phyloP scores from a whole-genome alignment of 495 filamentous ascomycete species.

The Evernia prunastri region DNA sequence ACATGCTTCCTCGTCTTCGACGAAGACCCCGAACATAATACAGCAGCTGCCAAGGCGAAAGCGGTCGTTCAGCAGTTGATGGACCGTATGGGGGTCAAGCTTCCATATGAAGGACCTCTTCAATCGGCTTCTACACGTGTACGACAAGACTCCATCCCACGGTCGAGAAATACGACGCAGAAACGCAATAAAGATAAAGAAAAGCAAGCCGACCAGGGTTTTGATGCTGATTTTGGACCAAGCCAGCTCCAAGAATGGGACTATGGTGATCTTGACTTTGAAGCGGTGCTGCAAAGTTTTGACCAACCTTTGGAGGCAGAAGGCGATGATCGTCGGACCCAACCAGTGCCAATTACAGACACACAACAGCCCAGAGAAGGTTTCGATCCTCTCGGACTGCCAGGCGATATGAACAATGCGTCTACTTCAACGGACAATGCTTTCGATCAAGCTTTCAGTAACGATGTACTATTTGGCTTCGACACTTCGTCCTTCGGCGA shows the following conservation, averaged over 20 bases:
- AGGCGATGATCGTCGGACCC: neutral
- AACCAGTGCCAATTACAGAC: neutral
- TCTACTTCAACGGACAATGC: neutral
- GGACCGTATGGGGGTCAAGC: neutral
- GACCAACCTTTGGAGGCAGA: neutral
- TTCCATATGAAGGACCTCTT: neutral
- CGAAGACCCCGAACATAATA: neutral
- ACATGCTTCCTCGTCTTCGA: neutral
- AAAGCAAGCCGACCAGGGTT: neutral
- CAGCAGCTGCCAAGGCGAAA: neutral
- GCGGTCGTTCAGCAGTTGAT: neutral
- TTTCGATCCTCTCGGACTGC: neutral
- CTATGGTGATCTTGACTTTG: neutral
- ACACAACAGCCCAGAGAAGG: neutral
- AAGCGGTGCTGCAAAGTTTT: neutral
- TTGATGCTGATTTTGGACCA: neutral
- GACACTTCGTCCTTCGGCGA: neutral
- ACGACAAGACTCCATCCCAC: neutral
- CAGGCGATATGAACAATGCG: neutral
- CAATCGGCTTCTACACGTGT: neutral
- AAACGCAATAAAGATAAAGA: neutral
- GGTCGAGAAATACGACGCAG: neutral
- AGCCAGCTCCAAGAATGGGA: neutral
- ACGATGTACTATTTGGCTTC: neutral
- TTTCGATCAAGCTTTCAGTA: neutral